Base-by-base conservation (phyloP, 2,329 filamentous ascomycete genomes). In the Aspergillus pseudoterreus region DNA sequence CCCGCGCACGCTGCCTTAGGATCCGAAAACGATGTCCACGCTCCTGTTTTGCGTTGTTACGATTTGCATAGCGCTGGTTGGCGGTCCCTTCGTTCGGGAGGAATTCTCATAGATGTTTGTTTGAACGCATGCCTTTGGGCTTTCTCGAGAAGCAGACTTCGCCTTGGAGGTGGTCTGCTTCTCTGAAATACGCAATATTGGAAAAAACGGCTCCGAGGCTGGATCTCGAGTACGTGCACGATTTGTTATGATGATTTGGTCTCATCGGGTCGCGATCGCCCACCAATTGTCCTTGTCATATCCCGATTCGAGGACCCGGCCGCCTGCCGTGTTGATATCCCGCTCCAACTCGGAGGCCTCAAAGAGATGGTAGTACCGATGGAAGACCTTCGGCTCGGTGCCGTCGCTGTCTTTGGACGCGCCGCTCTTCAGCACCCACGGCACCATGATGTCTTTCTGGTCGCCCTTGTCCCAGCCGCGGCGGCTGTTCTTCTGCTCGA, bases 201-300 rank as follows among this genome's bases (percentile, higher is more conserved):
- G 48, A 38, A 42, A 42, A 46, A 51, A 38, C 19, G 8, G 22
- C 54, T 60, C 58, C 61, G 62, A 63, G 65, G 59, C 66, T 64
- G 67, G 68, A 53, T 63, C 62, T 64, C 61, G 62, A 62, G 56
- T 45, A 50, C 33, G 47, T 47, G 55, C 43, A 47, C 30, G 36
- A 45, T 53, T 45, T 52, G 47, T 55, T 55, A 57, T 54, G 51
- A 45, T 49, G 50, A 9, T 50, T 57, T 56, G 45, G 59, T 63
- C 49, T 51, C 41, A 42, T 50, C 71, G 66, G 55, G 71, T 69
- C 51, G 78, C 81, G 67, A 96, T 85, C 49, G 85, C 90, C 92
- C 92, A 99, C 94, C 94, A 97, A 74, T 99, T 99, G 68, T 97
- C 94, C 75, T 86, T 92, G 68, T 99, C 94, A 72, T 97, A 99